phyloP scores from a whole-genome alignment of 495 filamentous ascomycete species.

The Aspergillus olivimuriae region DNA sequence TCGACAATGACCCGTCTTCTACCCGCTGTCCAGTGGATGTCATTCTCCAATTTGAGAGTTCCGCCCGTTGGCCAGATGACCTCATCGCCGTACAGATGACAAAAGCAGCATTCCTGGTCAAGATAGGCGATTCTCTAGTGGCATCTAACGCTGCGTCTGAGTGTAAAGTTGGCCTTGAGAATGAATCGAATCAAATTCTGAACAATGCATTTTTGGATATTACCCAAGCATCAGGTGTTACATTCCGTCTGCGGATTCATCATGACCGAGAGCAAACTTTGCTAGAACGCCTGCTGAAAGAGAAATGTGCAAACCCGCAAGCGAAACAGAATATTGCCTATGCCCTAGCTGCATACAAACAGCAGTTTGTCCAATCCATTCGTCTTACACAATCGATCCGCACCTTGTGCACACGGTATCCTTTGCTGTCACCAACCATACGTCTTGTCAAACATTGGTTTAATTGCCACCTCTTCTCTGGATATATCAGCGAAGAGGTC shows the following conservation, averaged over 20 bases:
- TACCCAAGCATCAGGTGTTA: conserved; percentile 57
- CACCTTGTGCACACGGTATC: conserved; percentile 72
- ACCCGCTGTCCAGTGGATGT: conserved; percentile 51
- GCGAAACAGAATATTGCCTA: conserved; percentile 58
- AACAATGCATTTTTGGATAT: conserved; percentile 86
- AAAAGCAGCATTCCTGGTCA: conserved; percentile 85
- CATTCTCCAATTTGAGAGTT: conserved; percentile 87
- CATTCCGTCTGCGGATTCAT: conserved; percentile 51
- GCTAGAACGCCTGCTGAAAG: conserved; percentile 69
- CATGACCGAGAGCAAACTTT: conserved; percentile 81
- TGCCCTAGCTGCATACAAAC: conserved; percentile 64
- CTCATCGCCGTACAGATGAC: conserved; percentile 84
- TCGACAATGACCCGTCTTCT: conserved; percentile 26
- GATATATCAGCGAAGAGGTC: conserved; percentile 70
- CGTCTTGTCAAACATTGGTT: conserved; percentile 92
- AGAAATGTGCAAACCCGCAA: conserved; percentile 55
- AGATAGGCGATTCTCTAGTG: conserved; percentile 66
- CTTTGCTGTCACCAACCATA: conserved; percentile 74
- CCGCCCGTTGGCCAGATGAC: conserved; percentile 89
- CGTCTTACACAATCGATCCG: conserved; percentile 74
- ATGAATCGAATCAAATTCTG: conserved; percentile 53
- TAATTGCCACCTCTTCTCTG: conserved; percentile 67
- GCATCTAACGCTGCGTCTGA: conserved; percentile 42
- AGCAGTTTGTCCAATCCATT: conserved; percentile 63
- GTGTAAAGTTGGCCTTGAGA: conserved; percentile 74